Evolutionary conservation across 2,329 filamentous ascomycete species (phyloP).

Genomic region (Escovopsis sp.): DNA sequence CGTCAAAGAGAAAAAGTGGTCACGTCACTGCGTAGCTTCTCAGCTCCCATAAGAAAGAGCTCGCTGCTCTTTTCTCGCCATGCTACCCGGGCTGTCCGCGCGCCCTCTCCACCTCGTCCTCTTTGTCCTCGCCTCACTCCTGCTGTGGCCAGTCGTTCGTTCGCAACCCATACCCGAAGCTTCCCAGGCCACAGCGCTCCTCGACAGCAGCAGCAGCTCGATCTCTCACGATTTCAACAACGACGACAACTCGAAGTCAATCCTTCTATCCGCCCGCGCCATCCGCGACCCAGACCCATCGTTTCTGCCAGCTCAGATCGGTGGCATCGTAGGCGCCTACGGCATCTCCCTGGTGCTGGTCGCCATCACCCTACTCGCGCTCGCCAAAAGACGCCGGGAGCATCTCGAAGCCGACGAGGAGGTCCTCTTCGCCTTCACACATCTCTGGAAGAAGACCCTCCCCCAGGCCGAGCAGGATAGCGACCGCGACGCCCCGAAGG

Average conservation of each 20-base stretch:
- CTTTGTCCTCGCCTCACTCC: conserved; percentile 13
- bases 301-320: conserved; percentile 67
- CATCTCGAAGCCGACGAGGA: conserved; percentile 36
- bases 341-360: conserved; percentile 61
- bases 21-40: too few relatives aligned
- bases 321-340: conserved; percentile 74
- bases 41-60: neutral
- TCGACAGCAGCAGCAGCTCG: conserved; percentile 1
- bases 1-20: too few relatives aligned
- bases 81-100: conserved; percentile 20
- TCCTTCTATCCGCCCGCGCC: conserved; percentile 41
- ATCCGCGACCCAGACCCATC: conserved; percentile 45
- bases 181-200: conserved; percentile 8
- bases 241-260: conserved; percentile 17
- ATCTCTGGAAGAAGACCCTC: neutral
- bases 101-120: conserved; percentile 8
- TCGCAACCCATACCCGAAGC: conserved; percentile 12
- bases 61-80: conserved; percentile 14
- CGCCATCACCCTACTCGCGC: conserved; percentile 47
- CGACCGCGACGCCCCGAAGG: conserved; percentile 20
- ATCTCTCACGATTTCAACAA: neutral
- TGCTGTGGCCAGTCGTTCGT: conserved; percentile 15
- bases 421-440: conserved; percentile 25
- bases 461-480: conserved; percentile 5
- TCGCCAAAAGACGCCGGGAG: conserved; percentile 41